Conservation (phyloP, 23 red algal genomes). For the Gracilaria domingensis region DNA sequence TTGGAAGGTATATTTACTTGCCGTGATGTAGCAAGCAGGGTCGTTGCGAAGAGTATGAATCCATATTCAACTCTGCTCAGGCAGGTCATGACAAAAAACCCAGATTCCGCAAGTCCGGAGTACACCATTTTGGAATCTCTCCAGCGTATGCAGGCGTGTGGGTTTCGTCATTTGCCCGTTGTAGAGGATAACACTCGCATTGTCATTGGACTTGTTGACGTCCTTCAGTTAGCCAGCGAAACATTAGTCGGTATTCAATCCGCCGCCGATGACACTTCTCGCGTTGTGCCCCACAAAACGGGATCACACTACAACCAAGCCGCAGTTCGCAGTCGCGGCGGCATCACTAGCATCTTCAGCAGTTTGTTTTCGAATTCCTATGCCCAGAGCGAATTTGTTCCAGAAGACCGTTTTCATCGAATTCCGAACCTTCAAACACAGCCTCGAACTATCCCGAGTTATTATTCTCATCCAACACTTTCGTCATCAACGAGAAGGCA, state of each 20-base stretch:
- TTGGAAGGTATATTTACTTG: conserved; percentile 81
- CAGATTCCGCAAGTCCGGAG: conserved; percentile 58
- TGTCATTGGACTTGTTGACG: conserved; percentile 73
- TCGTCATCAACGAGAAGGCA: conserved; percentile 44
- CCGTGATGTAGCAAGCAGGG: conserved; percentile 65
- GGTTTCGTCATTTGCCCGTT: conserved; percentile 78
- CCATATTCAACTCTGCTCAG: conserved; percentile 41
- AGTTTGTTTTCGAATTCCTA: conserved; percentile 74
- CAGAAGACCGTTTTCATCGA: conserved; percentile 26
- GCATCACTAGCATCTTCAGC: conserved; percentile 56
- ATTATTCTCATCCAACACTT: conserved; percentile 34
- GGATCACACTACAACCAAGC: neutral
- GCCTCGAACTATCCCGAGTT: neutral
- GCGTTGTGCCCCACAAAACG: neutral
- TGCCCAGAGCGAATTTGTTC: conserved; percentile 37
- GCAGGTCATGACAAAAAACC: conserved; percentile 70
- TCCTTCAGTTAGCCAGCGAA: conserved; percentile 67
- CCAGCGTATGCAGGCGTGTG: conserved; percentile 78
- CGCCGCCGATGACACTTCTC: conserved; percentile 26
- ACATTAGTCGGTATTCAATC: conserved; percentile 28
- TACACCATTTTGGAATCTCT: conserved; percentile 71
- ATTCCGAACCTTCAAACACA: neutral
- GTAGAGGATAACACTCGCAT: conserved; percentile 38
- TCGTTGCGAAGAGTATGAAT: conserved; percentile 47
- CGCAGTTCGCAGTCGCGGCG: conserved; percentile 9